Evolutionary conservation across 768 basidiomycete species (phyloP), one percentile per base, ranked within the genome.

Genomic region (Mycena polygramma): DNA sequence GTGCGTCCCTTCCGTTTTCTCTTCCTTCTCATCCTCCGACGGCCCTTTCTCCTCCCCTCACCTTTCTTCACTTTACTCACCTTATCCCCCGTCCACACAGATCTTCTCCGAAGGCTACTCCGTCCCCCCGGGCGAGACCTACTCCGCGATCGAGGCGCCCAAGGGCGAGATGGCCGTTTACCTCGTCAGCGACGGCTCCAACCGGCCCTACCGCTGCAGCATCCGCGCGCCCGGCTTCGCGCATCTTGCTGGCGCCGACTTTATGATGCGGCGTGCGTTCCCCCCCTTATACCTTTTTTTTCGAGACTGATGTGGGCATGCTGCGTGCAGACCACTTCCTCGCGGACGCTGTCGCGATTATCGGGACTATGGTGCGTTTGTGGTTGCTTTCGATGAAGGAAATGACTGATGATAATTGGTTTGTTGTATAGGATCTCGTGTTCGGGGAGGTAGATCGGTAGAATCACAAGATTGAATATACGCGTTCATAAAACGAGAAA

Each of bases 121-220:
- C 30, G 97, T 99, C 35, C 98, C 98, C 20, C 94, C 95, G 20
- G 94, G 94, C 24, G 96, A 98, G 83, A 98, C 97, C 0, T 99
- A 99, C 85, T 91, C 89, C 58, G 97, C 97, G 2, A 98, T 99
- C 74, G 98, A 99, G 82, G 97, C 97, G 10, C 97, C 97, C 53
- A 99, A 99, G 83, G 97, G 97, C 72, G 97, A 99, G 83, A 98
- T 98, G 96, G 97, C 87, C 74, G 97, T 99, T 54, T 99, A 97
- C 84, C 91, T 99, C 60, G 96, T 99, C 71, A 94, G 93, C 73
- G 97, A 99, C 81, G 97, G 97, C 57, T 90, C 94, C 14, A 97
- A 99, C 83, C 90, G 97, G 35, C 97, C 97, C 19, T 99, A 99
- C 83, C 87, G 96, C 77, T 98, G 97, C 84, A 96, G 94, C 82